Evolutionary conservation across 192 early-diverging fungal genomes (phyloP), one percentile per base, ranked within the genome.

Genomic region (Rhizophagus sp.): DNA sequence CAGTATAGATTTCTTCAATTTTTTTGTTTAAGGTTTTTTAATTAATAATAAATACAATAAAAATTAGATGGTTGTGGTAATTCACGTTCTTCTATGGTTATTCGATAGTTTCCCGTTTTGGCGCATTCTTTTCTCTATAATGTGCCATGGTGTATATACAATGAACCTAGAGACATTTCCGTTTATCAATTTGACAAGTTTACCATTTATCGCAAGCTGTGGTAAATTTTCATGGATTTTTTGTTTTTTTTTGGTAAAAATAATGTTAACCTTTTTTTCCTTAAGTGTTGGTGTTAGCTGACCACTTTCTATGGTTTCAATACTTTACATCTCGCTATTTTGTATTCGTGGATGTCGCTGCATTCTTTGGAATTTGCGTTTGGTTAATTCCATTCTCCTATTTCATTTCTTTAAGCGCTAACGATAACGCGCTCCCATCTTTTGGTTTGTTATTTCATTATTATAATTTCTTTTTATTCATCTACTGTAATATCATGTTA

Each of bases 241-340:
- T 57, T 24, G 44, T 39, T 41, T 30, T 33, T 30, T 30, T 30
- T 30, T 30, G 30, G 5, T 68, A 52, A n/a, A 65, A 10, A 8
- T 78, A 22, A 15, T 17, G n/a, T 39, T 41, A 15, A 3, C 79
- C 64, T 68, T 41, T 24, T 47, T 13, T 50, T 62, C 6, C 34
- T 41, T 12, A 69, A 93, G 92, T 87, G 2, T 82, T 99, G 44
- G 94, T 94, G 0, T 81, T 99, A 39, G 81, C 84, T n/a, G 93
- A 97, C 85, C 97, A 99, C 82, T 96, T 97, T 80, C 68, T 94
- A 74, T 99, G 97, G 97, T 99, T 99, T 85, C 89, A 92, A 75
- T 98, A 92, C 81, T 99, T 99, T 82, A 88, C 94, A 2, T 80
- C 82, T 24, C 83, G 89, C 44, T 89, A 93, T 75, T 92, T 87